A percentile compares a stretch with the other conserved stretches of the same genome.
These are phyloP conservation scores for Monosporascus ibericus DNA, from an alignment of 2,329 filamentous ascomycete species.

Conservation along the genomic window DNA sequence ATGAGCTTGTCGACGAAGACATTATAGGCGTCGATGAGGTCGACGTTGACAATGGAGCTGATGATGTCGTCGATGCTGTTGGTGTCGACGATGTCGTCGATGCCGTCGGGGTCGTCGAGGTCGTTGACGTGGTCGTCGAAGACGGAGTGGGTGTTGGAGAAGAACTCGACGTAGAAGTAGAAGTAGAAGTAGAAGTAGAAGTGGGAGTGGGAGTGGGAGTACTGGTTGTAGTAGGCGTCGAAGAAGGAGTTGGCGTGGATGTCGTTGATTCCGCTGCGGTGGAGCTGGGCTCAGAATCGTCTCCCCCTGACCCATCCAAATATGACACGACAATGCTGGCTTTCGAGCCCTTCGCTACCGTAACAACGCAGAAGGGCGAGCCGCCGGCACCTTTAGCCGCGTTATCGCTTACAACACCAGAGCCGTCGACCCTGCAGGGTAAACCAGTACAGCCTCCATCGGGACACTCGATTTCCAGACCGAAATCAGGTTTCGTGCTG, in stretches of 20 bases:
- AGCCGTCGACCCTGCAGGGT: slow-evolving; percentile 67
- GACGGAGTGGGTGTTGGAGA: slow-evolving; percentile 2
- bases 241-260: slow-evolving; percentile 25
- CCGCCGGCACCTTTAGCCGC: slow-evolving; percentile 58
- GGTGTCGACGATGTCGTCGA: slow-evolving; percentile 2
- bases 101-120: slow-evolving; percentile 11
- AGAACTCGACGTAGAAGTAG: slow-evolving; percentile 16
- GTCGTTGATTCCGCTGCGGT: slow-evolving; percentile 14
- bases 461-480: slow-evolving; percentile 64
- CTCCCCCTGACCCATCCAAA: slow-evolving; percentile 36
- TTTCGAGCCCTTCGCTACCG: slow-evolving; percentile 58
- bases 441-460: slow-evolving; percentile 61
- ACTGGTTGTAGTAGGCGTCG: slow-evolving; percentile 18
- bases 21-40: neutral
- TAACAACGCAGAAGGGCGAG: slow-evolving; percentile 70
- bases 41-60: slow-evolving; percentile 2
- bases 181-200: slow-evolving; percentile 16
- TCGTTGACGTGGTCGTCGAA: slow-evolving; percentile 13
- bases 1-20: slow-evolving; percentile 8
- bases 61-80: slow-evolving; percentile 5
- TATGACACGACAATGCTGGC: slow-evolving; percentile 62
- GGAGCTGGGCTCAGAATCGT: slow-evolving; percentile 16
- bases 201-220: slow-evolving; percentile 15
- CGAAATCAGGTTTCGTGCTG: slow-evolving; percentile 55
- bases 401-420: slow-evolving; percentile 51